phyloP scores from a whole-genome alignment of 805 yeast species.

The Hanseniaspora thailandica region DNA sequence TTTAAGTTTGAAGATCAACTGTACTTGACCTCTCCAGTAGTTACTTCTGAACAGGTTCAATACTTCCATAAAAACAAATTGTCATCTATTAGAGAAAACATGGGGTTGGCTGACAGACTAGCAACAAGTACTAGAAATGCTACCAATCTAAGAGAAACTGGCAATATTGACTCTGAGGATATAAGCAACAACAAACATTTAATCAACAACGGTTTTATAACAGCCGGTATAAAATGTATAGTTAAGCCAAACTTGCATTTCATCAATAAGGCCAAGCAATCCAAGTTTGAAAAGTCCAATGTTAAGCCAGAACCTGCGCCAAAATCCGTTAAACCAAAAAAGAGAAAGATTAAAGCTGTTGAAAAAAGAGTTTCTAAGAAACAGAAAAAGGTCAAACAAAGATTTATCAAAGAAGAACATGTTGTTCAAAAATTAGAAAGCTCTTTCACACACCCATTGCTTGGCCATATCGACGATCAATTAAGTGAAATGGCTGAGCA shows the following conservation, averaged over 20 bases:
- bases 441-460: background rate
- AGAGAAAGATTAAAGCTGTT: background rate
- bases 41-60: conserved; percentile 10
- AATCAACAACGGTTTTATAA: conserved; percentile 17
- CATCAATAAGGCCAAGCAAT: background rate
- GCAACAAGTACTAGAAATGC: background rate
- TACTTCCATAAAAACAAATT: conserved; percentile 8
- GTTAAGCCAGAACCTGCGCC: background rate
- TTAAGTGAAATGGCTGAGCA: background rate
- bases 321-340: background rate
- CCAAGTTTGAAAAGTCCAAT: conserved; percentile 17
- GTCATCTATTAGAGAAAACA: background rate
- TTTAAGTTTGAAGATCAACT: conserved; percentile 1
- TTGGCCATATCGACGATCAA: background rate
- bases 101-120: background rate
- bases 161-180: background rate
- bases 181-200: conserved; percentile 1
- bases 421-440: background rate
- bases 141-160: background rate
- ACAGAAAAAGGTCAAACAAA: background rate
- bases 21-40: conserved; percentile 1
- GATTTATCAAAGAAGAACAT: background rate
- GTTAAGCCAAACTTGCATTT: background rate
- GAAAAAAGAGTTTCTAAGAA: background rate
- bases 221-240: background rate